Evolutionary conservation across 1,284 basidiomycete species (phyloP).

Genomic region (Cystobasidiaceae sp.): DNA sequence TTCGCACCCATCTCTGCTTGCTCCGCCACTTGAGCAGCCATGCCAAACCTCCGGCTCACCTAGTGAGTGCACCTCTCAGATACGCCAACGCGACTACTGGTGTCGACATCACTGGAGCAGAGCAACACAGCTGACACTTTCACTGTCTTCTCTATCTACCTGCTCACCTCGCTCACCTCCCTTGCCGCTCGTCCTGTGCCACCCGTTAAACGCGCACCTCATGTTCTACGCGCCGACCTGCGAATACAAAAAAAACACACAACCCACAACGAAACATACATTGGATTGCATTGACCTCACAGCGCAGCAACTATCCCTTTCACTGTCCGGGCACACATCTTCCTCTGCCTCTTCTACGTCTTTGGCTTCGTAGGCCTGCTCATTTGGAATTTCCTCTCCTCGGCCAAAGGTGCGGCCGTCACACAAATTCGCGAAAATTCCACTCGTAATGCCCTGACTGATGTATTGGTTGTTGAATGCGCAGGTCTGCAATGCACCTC

Average conservation of each 20-base stretch:
- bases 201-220: no score
- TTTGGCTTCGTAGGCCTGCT: neutral
- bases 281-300: no score
- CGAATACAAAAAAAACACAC: no score
- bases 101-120: no score
- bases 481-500: neutral
- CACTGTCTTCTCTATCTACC: neutral
- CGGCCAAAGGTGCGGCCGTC: neutral
- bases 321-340: neutral
- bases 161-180: neutral
- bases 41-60: neutral
- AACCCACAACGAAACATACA: neutral
- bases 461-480: neutral
- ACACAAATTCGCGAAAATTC: neutral
- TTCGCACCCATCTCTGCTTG: neutral
- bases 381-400: conserved; percentile 9
- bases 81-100: no score
- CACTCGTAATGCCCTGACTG: neutral
- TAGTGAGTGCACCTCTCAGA: no score
- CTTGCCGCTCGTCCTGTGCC: no score
- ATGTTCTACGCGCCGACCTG: no score
- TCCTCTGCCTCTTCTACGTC: neutral
- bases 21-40: neutral
- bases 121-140: neutral
- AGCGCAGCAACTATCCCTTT: conserved; percentile 13